Evolutionary conservation across 805 yeast species (phyloP), one percentile per base, ranked within the genome.

Genomic region (Zygotorulaspora chibaensis): DNA sequence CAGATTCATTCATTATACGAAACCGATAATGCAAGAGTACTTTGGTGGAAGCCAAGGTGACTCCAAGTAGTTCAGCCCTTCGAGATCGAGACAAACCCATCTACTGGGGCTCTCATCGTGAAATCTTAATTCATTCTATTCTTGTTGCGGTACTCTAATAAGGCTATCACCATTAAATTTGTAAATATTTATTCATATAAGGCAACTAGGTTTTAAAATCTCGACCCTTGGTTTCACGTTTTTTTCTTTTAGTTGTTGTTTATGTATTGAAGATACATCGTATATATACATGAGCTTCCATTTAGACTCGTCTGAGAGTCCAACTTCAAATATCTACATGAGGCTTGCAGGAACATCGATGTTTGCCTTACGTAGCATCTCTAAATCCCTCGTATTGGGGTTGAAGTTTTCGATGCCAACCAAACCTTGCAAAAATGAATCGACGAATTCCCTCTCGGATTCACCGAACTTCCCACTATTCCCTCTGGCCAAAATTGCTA

Each of bases 11-110:
- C 83, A 76, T 56, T 87, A 90, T 83, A 69, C 81, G 40, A 71
- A 73, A 41, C 88, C 89, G 10, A 61, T 77, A 35, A 78, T 85
- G 80, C 73, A 77, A 53, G 73, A 80, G 61, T 95, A 95, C 12
- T 71, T 86, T 40, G 43, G 38, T 16, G 20, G 12, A 31, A 33
- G 12, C 4, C 28, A 23, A 20, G 35, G 15, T 8, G 30, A 25
- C 12, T 7, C 13, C 29, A 25, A 39, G 25, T 38, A 44, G 27
- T 37, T 37, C 29, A 15, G 10, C 3, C 13, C 12, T 31, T 31
- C 13, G 8, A 35, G 13, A 12, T n/a, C 25, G 7, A 7, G 7
- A 4, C 7, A 7, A 20, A 20, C 7, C 7, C 7, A 20, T 20
- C 25, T 20, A 20, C 25, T 7, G 4, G 25, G 25, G 25, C 25